Percentiles rank a stretch among this genome's conserved stretches.
Evolutionary conservation across 257 asterid genomes (phyloP).

Genomic region (Nicotiana otophora): DNA sequence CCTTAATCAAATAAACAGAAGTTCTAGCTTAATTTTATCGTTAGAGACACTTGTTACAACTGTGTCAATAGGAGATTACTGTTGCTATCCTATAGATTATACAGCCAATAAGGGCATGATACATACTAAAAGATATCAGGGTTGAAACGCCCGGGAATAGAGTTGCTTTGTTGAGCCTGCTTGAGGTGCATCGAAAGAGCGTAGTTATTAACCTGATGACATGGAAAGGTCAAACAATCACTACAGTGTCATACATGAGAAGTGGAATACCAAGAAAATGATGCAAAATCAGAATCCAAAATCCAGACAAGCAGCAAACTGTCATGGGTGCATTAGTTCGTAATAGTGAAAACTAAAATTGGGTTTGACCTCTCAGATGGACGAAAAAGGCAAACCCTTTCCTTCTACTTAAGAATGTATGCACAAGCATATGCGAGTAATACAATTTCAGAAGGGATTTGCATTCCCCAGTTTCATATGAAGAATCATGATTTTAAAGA

Average conservation of each 20-base stretch:
- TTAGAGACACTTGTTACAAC: background rate
- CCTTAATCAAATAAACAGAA: background rate
- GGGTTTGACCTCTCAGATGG: background rate
- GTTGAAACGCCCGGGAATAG: conserved; percentile 66
- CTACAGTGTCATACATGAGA: background rate
- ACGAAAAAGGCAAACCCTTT: background rate
- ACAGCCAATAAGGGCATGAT: background rate
- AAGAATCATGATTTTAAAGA: too few species aligned
- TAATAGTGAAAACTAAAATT: too few species aligned
- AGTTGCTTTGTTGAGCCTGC: conserved; percentile 72
- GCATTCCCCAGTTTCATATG: background rate
- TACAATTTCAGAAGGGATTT: too few species aligned
- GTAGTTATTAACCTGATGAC: conserved; percentile 51
- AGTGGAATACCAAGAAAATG: background rate
- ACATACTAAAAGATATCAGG: conserved; percentile 68
- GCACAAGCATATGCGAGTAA: too few species aligned
- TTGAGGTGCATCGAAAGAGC: conserved; percentile 86
- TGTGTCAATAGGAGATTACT: background rate
- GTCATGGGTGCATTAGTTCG: background rate
- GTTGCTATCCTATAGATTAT: background rate
- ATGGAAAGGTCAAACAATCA: background rate
- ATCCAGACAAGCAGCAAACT: background rate
- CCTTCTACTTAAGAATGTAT: too few species aligned
- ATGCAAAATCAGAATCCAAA: background rate
- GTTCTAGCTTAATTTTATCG: background rate